Evolutionary conservation across 768 basidiomycete species (phyloP).

Genomic region (Sutorius australiensis): DNA sequence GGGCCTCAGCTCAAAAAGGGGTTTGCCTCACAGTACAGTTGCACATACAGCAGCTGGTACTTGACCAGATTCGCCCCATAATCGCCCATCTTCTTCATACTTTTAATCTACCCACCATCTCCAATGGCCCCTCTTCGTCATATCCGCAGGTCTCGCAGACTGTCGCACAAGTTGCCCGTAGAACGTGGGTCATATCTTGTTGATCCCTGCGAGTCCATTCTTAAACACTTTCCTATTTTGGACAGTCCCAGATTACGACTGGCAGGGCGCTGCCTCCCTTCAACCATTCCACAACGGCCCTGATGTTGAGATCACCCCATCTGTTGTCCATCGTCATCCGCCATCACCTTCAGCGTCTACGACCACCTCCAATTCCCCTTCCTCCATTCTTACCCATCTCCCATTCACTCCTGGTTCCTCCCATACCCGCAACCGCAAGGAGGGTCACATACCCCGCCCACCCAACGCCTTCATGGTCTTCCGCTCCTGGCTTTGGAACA

Average conservation of each 20-base stretch:
- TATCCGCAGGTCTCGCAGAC: slow-evolving; percentile 42
- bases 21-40: slow-evolving; percentile 4
- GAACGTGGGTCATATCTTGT: slow-evolving; percentile 26
- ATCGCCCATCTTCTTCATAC: slow-evolving; percentile 1
- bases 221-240: slow-evolving; percentile 35
- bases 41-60: slow-evolving; percentile 10
- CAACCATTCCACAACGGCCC: slow-evolving; percentile 21
- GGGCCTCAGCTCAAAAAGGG: slow-evolving; percentile 32
- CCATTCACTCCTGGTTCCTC: slow-evolving; percentile 33
- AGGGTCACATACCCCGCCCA: slow-evolving; percentile 66
- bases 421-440: slow-evolving; percentile 39
- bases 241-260: slow-evolving; percentile 30
- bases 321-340: slow-evolving; percentile 4
- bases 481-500: slow-evolving; percentile 62
- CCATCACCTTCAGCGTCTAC: slow-evolving; percentile 21
- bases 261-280: slow-evolving; percentile 21
- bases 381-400: slow-evolving; percentile 24
- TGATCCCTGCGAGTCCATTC: slow-evolving; percentile 24
- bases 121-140: slow-evolving; percentile 34
- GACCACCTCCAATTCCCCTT: slow-evolving; percentile 14
- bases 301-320: slow-evolving; percentile 7
- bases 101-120: background rate
- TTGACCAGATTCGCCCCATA: background rate
- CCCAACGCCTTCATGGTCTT: slow-evolving; percentile 86
- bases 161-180: slow-evolving; percentile 39